Conservation (phyloP, 2,329 filamentous ascomycete genomes). For the Calonectria hawksworthii region DNA sequence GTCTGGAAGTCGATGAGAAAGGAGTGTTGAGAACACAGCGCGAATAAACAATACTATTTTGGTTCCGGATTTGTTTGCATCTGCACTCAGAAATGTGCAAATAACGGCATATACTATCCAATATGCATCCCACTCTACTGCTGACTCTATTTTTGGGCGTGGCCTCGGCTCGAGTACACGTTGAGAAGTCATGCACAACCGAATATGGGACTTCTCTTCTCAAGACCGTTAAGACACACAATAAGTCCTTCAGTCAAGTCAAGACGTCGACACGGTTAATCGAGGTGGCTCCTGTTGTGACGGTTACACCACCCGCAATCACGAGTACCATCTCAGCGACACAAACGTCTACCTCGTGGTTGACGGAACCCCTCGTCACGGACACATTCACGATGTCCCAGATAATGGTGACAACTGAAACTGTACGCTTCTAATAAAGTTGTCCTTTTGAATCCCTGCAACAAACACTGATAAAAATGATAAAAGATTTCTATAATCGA, state of each 20-base stretch:
- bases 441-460: background rate
- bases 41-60: background rate
- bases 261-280: background rate
- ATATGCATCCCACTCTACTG: background rate
- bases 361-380: background rate
- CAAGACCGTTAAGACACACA: background rate
- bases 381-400: background rate
- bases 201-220: background rate
- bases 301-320: background rate
- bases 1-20: background rate
- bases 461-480: background rate
- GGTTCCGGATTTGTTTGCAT: background rate
- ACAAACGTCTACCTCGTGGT: background rate
- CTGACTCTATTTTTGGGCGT: background rate
- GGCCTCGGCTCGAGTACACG: background rate
- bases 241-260: background rate
- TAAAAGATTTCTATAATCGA: background rate
- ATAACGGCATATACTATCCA: background rate
- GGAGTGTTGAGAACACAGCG: background rate
- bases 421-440: background rate
- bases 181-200: background rate
- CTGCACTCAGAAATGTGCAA: background rate
- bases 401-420: background rate
- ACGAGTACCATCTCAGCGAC: background rate
- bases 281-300: background rate